A percentile compares a stretch with the other conserved stretches of the same genome.
Conservation (phyloP, 257 asterid genomes). For the Avicennia marina region DNA sequence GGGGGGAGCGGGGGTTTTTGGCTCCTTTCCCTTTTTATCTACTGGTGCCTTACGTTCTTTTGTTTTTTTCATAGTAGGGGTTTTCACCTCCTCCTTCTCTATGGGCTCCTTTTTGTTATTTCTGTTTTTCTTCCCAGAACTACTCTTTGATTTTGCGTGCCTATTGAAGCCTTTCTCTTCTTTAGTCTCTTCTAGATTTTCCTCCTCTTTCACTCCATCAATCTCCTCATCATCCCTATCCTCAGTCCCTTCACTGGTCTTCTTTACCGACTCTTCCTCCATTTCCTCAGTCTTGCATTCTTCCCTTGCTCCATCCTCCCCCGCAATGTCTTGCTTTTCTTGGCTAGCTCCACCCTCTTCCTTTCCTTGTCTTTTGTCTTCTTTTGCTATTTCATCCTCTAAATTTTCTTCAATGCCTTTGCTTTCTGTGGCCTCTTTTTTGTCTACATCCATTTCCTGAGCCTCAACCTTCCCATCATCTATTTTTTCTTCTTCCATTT, state of each 20-base stretch:
- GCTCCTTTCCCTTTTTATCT: constrained; percentile 41
- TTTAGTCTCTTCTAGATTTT: constrained; percentile 29
- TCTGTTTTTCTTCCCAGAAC: constrained; percentile 29
- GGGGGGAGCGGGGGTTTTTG: constrained; percentile 54
- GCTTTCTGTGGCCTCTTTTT: constrained; percentile 26
- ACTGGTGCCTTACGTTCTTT: constrained; percentile 28
- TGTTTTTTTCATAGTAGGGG: constrained; percentile 22
- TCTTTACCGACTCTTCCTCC: constrained; percentile 3
- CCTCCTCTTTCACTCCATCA: constrained; percentile 29
- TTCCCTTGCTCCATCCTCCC: background rate
- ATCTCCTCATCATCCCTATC: constrained; percentile 28
- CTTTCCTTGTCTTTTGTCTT: background rate
- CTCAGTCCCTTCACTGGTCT: constrained; percentile 16
- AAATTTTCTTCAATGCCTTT: constrained; percentile 21
- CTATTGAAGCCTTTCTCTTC: constrained; percentile 40
- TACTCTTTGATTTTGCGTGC: constrained; percentile 45
- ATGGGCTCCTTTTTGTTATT: constrained; percentile 36
- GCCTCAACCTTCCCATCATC: constrained; percentile 27
- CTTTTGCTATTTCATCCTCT: constrained; percentile 12
- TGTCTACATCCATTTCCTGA: constrained; percentile 41
- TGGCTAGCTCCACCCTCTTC: constrained; percentile 1
- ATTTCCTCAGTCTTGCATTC: background rate
- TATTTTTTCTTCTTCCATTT: constrained; percentile 2
- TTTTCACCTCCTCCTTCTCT: constrained; percentile 41
- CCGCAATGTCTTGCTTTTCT: background rate